These are phyloP conservation scores for Prototheca wickerhamii DNA, from an alignment of 163 green algal genomes.

Conservation along the genomic window DNA sequence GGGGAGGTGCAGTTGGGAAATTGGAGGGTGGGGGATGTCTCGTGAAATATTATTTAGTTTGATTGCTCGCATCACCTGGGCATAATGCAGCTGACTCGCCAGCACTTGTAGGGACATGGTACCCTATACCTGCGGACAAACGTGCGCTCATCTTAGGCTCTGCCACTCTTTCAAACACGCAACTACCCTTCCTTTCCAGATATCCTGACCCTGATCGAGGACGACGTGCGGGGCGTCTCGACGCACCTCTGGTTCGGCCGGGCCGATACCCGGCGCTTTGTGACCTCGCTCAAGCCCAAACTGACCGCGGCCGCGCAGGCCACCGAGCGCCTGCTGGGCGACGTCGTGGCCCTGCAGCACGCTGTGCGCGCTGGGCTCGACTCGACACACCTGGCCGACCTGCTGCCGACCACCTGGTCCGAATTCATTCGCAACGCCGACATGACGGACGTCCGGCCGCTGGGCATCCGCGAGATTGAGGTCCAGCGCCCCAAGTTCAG, in stretches of 20 bases:
- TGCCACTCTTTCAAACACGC: neutral
- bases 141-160: neutral
- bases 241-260: conserved; percentile 57
- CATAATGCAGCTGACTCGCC: too few species aligned
- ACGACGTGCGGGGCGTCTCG: conserved; percentile 42
- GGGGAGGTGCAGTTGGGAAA: neutral
- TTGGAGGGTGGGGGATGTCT: neutral
- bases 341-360: conserved; percentile 54
- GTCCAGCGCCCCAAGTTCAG: neutral
- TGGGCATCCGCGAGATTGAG: conserved; percentile 21
- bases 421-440: conserved; percentile 74
- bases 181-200: neutral
- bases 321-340: conserved; percentile 59
- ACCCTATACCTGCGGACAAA: neutral
- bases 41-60: too few species aligned
- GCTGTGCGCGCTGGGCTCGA: conserved; percentile 9
- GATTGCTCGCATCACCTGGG: too few species aligned
- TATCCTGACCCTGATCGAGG: conserved; percentile 1
- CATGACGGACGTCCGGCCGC: conserved; percentile 33
- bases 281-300: conserved; percentile 59
- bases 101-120: neutral
- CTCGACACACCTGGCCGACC: conserved; percentile 60
- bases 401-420: conserved; percentile 72
- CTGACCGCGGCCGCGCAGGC: conserved; percentile 52
- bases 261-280: conserved; percentile 32